A percentile compares a stretch with the other conserved stretches of the same genome.
These are phyloP conservation scores for Carex littledalei DNA, from an alignment of 176 grass and related monocot genomes.

Conservation along the genomic window DNA sequence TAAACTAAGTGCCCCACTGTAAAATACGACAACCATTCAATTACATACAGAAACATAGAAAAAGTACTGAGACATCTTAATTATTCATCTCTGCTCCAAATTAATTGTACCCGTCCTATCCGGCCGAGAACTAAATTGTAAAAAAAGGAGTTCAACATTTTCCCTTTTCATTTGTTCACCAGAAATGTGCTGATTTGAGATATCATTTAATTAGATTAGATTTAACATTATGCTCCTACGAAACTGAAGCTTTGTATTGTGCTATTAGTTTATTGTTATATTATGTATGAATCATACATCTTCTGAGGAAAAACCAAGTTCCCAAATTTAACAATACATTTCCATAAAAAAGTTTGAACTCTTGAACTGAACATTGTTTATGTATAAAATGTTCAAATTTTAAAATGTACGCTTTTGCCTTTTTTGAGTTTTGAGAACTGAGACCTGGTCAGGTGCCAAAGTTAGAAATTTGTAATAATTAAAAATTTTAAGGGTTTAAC, in stretches of 20 bases:
- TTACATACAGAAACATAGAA: constrained; percentile 41
- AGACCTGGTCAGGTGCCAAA: not conserved
- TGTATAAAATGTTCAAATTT: not conserved
- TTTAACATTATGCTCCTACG: not conserved
- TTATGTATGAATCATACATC: not conserved
- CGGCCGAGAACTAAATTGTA: not conserved
- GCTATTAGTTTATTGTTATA: no score
- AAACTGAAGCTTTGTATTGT: not conserved
- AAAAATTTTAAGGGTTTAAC: not conserved
- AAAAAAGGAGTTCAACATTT: not conserved
- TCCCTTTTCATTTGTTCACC: not conserved
- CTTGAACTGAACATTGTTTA: not conserved
- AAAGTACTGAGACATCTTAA: constrained; percentile 27
- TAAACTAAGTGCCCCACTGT: constrained; percentile 28
- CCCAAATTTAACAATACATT: not conserved
- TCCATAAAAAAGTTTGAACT: not conserved
- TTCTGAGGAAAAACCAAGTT: not conserved
- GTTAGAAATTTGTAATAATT: not conserved
- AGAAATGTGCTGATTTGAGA: not conserved
- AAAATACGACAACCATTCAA: constrained; percentile 28
- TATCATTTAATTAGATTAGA: not conserved
- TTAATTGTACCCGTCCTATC: constrained; percentile 5
- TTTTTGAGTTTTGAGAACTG: not conserved
- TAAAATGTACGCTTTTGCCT: not conserved
- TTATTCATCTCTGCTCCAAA: constrained; percentile 27